Evolutionary conservation across 768 basidiomycete genomes (phyloP).

Genomic region (Suillus occidentalis): DNA sequence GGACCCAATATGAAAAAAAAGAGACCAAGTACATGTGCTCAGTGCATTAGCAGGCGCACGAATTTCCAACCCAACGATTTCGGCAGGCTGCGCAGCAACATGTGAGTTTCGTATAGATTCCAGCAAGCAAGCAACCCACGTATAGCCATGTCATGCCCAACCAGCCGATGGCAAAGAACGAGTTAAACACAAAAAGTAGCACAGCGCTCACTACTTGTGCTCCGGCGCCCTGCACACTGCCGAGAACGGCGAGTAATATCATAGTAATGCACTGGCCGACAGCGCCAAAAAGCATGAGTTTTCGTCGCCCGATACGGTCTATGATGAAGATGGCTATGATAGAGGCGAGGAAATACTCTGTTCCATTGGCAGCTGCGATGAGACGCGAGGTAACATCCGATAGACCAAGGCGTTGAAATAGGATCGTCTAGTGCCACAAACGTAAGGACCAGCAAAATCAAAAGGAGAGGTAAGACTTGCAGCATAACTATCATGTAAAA

Average conservation of each 20-base stretch:
- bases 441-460: neutral
- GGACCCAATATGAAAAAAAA: neutral
- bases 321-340: constrained; percentile 70
- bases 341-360: constrained; percentile 72
- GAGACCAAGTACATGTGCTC: constrained; percentile 41
- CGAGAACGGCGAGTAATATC: constrained; percentile 58
- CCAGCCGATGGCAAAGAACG: constrained; percentile 71
- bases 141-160: constrained; percentile 73
- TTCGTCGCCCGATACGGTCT: constrained; percentile 71
- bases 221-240: constrained; percentile 47
- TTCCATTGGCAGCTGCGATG: constrained; percentile 66
- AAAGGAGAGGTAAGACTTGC: constrained; percentile 16
- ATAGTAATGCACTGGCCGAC: constrained; percentile 58
- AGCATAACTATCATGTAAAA: constrained; percentile 28
- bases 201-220: constrained; percentile 54
- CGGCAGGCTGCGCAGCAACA: constrained; percentile 47
- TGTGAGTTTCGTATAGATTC: neutral
- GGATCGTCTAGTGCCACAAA: constrained; percentile 37
- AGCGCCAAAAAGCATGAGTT: constrained; percentile 70
- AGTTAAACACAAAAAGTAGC: constrained; percentile 69
- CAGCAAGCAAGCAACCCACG: constrained; percentile 32
- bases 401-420: constrained; percentile 61
- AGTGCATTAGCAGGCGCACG: constrained; percentile 66
- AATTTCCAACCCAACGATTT: constrained; percentile 62
- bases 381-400: constrained; percentile 58